Evolutionary conservation across 75 land plant species (phyloP).

Genomic region (Selaginella tamariscina): DNA sequence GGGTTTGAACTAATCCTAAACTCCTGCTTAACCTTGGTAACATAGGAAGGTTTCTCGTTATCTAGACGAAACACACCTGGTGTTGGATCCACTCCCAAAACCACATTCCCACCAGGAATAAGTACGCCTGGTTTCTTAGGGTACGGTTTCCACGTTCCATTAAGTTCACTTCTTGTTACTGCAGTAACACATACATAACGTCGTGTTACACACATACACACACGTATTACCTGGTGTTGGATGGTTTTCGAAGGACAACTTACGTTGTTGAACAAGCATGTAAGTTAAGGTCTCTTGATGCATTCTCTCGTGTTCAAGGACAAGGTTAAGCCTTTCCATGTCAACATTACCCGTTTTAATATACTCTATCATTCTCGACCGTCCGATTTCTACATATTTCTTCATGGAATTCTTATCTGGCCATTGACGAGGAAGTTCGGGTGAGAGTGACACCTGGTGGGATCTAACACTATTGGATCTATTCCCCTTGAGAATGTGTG

Average conservation of each 20-base stretch:
- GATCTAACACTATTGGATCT: constrained; percentile 28
- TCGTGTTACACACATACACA: too few relatives aligned
- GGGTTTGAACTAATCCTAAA: constrained; percentile 23
- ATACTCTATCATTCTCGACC: constrained; percentile 13
- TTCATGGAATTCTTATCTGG: constrained; percentile 17
- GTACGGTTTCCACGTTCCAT: too few relatives aligned
- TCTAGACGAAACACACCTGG: constrained; percentile 24
- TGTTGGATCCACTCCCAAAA: constrained; percentile 14
- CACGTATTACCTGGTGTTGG: too few relatives aligned
- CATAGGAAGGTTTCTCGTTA: constrained; percentile 27
- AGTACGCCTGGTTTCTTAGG: constrained; percentile 8
- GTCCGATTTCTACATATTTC: constrained; percentile 15
- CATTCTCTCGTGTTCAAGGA: constrained; percentile 34
- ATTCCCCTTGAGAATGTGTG: constrained; percentile 33
- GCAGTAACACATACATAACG: too few relatives aligned
- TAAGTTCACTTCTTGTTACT: too few relatives aligned
- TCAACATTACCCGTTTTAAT: constrained; percentile 2
- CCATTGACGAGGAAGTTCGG: constrained; percentile 27
- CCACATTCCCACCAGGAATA: constrained; percentile 17
- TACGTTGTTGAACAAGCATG: constrained; percentile 31
- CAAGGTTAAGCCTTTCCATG: constrained; percentile 16
- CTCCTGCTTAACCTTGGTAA: constrained; percentile 11
- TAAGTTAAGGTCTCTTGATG: constrained; percentile 34
- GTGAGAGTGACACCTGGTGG: constrained; percentile 28
- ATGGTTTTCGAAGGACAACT: constrained; percentile 19